A percentile compares a stretch with the other conserved stretches of the same genome.
phyloP scores from a whole-genome alignment of 306 rosid genomes.

The Cucumis hystrix region DNA sequence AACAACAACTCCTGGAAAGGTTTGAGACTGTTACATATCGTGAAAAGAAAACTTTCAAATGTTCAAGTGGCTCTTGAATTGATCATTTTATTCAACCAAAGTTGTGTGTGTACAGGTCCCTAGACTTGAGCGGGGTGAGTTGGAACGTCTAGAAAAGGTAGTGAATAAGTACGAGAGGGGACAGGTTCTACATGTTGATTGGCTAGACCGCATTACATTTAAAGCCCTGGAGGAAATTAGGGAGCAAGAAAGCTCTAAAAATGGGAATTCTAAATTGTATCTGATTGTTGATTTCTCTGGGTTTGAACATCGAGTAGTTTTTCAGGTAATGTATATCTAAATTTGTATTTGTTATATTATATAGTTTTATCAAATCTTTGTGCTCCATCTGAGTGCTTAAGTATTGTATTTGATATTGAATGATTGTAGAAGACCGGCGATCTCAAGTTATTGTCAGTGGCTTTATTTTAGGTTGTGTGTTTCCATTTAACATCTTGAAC shows the following conservation, averaged over 20 bases:
- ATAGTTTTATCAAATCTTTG: background rate
- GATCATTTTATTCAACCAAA: background rate
- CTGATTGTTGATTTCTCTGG: slow-evolving; percentile 85
- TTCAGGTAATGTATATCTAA: slow-evolving; percentile 46
- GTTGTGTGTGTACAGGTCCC: slow-evolving; percentile 51
- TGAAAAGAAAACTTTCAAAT: background rate
- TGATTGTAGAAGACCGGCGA: background rate
- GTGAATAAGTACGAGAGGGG: slow-evolving; percentile 87
- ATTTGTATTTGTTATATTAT: background rate
- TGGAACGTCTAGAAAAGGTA: slow-evolving; percentile 91
- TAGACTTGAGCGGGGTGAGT: slow-evolving; percentile 78
- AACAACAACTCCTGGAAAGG: slow-evolving; percentile 93
- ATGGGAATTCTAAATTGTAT: slow-evolving; percentile 67
- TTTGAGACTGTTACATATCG: slow-evolving; percentile 8
- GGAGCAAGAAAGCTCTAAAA: slow-evolving; percentile 60
- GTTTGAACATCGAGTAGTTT: slow-evolving; percentile 85
- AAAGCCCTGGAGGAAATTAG: slow-evolving; percentile 65
- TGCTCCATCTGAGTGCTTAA: background rate
- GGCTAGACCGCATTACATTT: slow-evolving; percentile 90
- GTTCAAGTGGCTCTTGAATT: background rate
- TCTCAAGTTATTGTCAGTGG: background rate
- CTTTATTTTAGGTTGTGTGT: background rate
- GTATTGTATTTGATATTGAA: background rate
- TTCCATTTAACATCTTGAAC: background rate
- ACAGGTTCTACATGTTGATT: slow-evolving; percentile 78